Evolutionary conservation across 176 grass and related monocot genomes (phyloP).

Genomic region (Paspalum vaginatum): DNA sequence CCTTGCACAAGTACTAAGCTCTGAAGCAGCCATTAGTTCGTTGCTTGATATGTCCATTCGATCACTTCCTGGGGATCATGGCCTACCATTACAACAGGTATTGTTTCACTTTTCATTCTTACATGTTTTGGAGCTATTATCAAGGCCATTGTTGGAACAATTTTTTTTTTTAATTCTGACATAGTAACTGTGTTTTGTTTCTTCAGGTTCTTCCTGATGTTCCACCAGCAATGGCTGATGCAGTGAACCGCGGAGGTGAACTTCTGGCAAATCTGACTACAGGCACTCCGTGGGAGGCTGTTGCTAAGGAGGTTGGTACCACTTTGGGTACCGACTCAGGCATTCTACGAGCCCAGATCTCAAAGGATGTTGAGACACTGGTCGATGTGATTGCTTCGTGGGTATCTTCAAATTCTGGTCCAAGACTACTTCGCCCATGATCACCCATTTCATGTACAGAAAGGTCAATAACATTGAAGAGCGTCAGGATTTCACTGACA

Average conservation of each 20-base stretch:
- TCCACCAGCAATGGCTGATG: slow-evolving; percentile 94
- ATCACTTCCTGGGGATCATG: slow-evolving; percentile 85
- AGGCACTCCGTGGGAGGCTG: slow-evolving; percentile 89
- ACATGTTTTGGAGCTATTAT: neutral
- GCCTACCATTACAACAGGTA: slow-evolving; percentile 91
- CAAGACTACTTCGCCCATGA: slow-evolving; percentile 73
- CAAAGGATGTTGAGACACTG: slow-evolving; percentile 75
- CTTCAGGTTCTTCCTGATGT: slow-evolving; percentile 87
- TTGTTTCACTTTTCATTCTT: neutral
- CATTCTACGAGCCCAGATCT: slow-evolving; percentile 61
- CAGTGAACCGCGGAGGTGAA: slow-evolving; percentile 84
- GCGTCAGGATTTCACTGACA: slow-evolving; percentile 7
- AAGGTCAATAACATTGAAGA: slow-evolving; percentile 24
- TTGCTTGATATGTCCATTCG: slow-evolving; percentile 92
- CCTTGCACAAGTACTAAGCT: slow-evolving; percentile 82
- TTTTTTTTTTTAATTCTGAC: neutral
- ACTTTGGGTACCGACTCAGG: slow-evolving; percentile 75
- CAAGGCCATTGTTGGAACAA: neutral
- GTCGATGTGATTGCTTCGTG: slow-evolving; percentile 76
- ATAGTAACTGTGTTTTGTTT: slow-evolving; percentile 21
- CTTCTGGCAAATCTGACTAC: slow-evolving; percentile 68
- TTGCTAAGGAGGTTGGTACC: slow-evolving; percentile 80
- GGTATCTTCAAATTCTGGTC: slow-evolving; percentile 80
- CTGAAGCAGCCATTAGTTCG: slow-evolving; percentile 85
- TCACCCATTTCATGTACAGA: neutral